Conservation (phyloP, 2,329 filamentous ascomycete genomes). For the Hypoxylon sp. region DNA sequence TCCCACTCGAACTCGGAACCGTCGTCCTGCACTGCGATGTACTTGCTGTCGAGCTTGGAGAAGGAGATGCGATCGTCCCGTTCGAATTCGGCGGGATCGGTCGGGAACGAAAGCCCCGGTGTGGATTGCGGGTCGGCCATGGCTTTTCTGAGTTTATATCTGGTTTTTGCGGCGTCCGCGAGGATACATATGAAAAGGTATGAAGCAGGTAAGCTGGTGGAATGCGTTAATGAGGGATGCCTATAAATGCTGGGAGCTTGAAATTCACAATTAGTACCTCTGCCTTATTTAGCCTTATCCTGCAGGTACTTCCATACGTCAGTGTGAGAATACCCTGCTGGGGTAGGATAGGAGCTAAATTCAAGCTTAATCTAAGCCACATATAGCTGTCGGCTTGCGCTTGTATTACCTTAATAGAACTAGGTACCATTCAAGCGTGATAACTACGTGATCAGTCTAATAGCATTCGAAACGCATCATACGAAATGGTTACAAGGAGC, state of each 20-base stretch:
- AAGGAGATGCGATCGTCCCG: constrained; percentile 86
- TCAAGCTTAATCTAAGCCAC: not conserved
- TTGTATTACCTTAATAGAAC: constrained; percentile 22
- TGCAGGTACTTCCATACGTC: constrained; percentile 27
- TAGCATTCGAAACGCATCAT: too few species aligned
- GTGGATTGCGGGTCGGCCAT: constrained; percentile 44
- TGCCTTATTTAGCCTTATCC: constrained; percentile 5
- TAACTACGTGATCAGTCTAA: not conserved
- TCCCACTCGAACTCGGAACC: constrained; percentile 89
- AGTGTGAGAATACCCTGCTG: constrained; percentile 6
- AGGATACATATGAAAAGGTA: not conserved
- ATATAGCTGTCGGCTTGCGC: not conserved
- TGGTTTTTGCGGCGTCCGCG: not conserved
- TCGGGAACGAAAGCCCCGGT: constrained; percentile 60
- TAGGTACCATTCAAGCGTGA: constrained; percentile 5
- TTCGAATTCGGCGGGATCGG: constrained; percentile 75
- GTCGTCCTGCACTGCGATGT: constrained; percentile 85
- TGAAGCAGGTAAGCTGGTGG: not conserved
- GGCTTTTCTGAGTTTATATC: constrained; percentile 7
- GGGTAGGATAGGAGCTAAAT: constrained; percentile 7
- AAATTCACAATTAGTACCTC: constrained; percentile 19
- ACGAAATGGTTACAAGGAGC: too few species aligned
- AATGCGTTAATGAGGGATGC: not conserved
- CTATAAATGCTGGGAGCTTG: constrained; percentile 15
- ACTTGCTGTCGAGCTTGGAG: constrained; percentile 84